Evolutionary conservation across 2,329 filamentous ascomycete genomes (phyloP).

Genomic region (Arachnomyces sp.): DNA sequence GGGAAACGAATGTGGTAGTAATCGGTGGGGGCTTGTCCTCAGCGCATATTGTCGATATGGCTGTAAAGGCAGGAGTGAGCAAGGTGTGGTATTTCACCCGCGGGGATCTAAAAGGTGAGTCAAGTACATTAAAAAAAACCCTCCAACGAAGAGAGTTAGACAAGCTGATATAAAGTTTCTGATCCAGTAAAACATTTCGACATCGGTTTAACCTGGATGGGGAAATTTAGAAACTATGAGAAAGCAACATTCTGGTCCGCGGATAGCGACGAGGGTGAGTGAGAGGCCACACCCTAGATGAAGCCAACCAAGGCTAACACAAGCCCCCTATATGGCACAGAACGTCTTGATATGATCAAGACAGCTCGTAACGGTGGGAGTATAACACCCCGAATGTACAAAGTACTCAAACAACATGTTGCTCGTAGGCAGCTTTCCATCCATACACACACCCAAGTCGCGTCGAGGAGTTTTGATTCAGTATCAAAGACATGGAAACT

Average conservation of each 20-base stretch:
- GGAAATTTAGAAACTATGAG: constrained; percentile 70
- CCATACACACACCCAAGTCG: constrained; percentile 50
- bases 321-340: constrained; percentile 22
- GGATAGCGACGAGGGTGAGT: constrained; percentile 53
- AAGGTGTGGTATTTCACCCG: constrained; percentile 66
- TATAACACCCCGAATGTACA: constrained; percentile 60
- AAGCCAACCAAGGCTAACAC: neutral
- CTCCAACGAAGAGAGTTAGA: too few relatives aligned
- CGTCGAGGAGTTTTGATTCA: constrained; percentile 43
- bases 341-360: constrained; percentile 58
- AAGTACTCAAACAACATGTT: constrained; percentile 55
- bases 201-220: constrained; percentile 68
- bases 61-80: constrained; percentile 54
- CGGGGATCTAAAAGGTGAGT: constrained; percentile 38
- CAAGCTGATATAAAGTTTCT: constrained; percentile 6
- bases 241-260: constrained; percentile 71
- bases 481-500: constrained; percentile 43
- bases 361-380: constrained; percentile 66
- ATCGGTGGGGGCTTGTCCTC: constrained; percentile 70
- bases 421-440: constrained; percentile 46
- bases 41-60: constrained; percentile 62
- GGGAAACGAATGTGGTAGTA: constrained; percentile 57
- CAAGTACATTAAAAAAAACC: neutral
- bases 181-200: constrained; percentile 63
- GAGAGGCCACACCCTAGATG: neutral